Percentiles rank a stretch among this genome's conserved stretches.
Evolutionary conservation across 2,329 filamentous ascomycete species (phyloP).

Genomic region (Mollisia scopiformis): DNA sequence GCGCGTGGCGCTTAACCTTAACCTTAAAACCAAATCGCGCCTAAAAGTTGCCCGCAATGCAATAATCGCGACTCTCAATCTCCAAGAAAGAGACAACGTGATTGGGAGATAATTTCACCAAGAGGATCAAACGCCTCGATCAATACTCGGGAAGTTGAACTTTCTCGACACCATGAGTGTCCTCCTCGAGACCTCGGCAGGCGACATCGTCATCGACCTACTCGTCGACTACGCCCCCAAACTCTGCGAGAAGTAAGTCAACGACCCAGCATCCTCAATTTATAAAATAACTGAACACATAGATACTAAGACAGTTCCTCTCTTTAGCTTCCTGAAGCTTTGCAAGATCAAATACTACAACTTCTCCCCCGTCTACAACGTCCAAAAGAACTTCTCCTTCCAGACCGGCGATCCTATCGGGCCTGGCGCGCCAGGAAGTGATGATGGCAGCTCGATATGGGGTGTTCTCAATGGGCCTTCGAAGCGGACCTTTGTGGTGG

Average conservation of each 20-base stretch:
- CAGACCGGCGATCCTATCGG: constrained; percentile 95
- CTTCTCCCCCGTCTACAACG: constrained; percentile 87
- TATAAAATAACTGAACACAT: constrained; percentile 52
- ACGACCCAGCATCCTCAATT: constrained; percentile 12
- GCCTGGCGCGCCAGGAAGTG: constrained; percentile 79
- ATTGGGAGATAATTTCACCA: no score
- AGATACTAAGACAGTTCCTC: constrained; percentile 52
- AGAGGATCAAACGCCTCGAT: no score
- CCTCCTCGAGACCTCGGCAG: constrained; percentile 87
- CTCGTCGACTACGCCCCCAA: constrained; percentile 87
- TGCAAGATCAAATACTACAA: constrained; percentile 99
- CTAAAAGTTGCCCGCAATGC: background rate
- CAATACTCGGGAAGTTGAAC: no score
- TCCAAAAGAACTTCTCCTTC: constrained; percentile 95
- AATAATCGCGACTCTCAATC: background rate
- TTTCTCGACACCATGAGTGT: constrained; percentile 78
- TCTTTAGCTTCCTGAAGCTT: constrained; percentile 87
- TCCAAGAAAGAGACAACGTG: no score
- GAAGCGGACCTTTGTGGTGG: constrained; percentile 79
- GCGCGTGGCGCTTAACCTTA: background rate
- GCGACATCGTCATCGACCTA: constrained; percentile 94
- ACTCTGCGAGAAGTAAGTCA: constrained; percentile 91
- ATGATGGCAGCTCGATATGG: constrained; percentile 95
- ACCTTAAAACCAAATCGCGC: background rate
- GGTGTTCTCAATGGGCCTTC: constrained; percentile 72